A percentile compares a stretch with the other conserved stretches of the same genome.
phyloP scores from a whole-genome alignment of 257 asterid genomes.

The Voacanga thouarsii region DNA sequence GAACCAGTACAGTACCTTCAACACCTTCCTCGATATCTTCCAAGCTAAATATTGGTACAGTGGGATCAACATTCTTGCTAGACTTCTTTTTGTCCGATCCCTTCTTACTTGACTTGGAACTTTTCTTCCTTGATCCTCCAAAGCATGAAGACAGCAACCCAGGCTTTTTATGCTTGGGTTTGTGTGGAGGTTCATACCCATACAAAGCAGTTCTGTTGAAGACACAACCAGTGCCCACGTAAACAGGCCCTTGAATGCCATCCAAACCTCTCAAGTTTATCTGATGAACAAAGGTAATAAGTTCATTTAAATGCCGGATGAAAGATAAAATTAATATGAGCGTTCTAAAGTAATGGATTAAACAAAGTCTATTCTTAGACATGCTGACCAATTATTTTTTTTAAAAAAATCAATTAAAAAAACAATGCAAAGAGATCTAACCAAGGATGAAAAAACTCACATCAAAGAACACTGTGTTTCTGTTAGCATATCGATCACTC shows the following conservation, averaged over 20 bases:
- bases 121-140: conserved; percentile 74
- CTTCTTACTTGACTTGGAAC: conserved; percentile 67
- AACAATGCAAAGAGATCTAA: background rate
- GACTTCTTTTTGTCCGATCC: conserved; percentile 94
- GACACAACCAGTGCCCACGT: conserved; percentile 98
- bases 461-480: conserved; percentile 96
- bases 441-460: conserved; percentile 42
- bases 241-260: conserved; percentile 97
- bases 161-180: conserved; percentile 70
- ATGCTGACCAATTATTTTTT: background rate
- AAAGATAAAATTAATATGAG: background rate
- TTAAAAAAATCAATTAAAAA: background rate
- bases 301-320: conserved; percentile 11
- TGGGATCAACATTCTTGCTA: conserved; percentile 83
- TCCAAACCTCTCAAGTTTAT: conserved; percentile 95
- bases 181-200: conserved; percentile 89
- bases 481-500: conserved; percentile 93
- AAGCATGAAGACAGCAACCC: conserved; percentile 65
- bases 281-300: conserved; percentile 34
- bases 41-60: conserved; percentile 89
- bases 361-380: background rate
- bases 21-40: conserved; percentile 99
- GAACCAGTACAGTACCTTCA: conserved; percentile 58
- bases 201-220: conserved; percentile 90
- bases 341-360: background rate